A percentile compares a stretch with the other conserved stretches of the same genome.
phyloP scores from a whole-genome alignment of 2,329 filamentous ascomycete genomes.

The Aspergillus niger region DNA sequence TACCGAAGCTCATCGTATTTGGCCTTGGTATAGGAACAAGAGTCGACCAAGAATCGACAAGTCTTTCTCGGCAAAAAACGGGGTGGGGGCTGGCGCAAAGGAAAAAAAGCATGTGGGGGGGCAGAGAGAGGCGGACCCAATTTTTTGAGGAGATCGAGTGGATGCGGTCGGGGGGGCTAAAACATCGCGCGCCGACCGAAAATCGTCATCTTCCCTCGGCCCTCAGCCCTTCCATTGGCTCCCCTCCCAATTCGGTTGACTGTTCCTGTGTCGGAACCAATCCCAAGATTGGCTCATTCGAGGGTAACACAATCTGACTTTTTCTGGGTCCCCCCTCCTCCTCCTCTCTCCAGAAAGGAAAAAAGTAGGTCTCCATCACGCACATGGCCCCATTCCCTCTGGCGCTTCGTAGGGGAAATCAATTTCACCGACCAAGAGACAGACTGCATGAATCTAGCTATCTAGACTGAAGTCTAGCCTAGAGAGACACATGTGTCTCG shows the following conservation, averaged over 20 bases:
- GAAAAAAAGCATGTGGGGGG: background rate
- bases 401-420: background rate
- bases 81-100: background rate
- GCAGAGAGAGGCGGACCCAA: background rate
- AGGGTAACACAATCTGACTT: conserved; percentile 5
- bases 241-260: background rate
- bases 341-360: background rate
- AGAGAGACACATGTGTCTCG: background rate
- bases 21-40: background rate
- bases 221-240: background rate
- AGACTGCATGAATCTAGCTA: background rate
- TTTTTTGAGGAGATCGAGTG: conserved; percentile 9
- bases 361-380: background rate
- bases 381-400: conserved; percentile 1
- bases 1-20: background rate
- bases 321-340: background rate
- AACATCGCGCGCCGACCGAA: conserved; percentile 9
- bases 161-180: conserved; percentile 4
- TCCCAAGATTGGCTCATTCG: background rate
- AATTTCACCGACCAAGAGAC: background rate
- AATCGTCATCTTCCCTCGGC: conserved; percentile 13
- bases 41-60: background rate
- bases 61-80: conserved; percentile 9
- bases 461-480: too few species aligned
- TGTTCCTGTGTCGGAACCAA: conserved; percentile 7